Conservation (phyloP, 2,329 filamentous ascomycete genomes). For the Cladosporium sp. region DNA sequence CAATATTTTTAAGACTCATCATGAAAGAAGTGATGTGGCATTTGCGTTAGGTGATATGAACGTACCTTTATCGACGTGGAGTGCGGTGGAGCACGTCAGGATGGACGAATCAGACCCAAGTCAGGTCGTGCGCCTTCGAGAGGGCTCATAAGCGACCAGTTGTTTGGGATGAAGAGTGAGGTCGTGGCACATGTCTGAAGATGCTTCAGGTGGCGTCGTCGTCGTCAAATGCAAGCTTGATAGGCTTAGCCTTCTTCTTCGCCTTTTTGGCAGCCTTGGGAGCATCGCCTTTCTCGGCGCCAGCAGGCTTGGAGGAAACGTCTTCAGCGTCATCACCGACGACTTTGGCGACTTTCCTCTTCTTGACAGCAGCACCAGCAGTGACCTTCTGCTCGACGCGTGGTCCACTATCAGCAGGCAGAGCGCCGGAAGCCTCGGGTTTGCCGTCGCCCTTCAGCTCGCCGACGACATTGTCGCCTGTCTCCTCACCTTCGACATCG, state of each 20-base stretch:
- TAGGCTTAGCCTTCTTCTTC: constrained; percentile 32
- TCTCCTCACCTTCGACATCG: constrained; percentile 9
- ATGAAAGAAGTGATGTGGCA: background rate
- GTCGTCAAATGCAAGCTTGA: constrained; percentile 34
- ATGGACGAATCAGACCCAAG: background rate
- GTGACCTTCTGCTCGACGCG: constrained; percentile 18
- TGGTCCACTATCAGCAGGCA: constrained; percentile 16
- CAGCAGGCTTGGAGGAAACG: constrained; percentile 11
- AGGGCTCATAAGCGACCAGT: background rate
- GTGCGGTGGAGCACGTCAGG: background rate
- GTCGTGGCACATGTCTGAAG: background rate
- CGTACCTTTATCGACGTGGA: constrained; percentile 2
- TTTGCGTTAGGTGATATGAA: background rate
- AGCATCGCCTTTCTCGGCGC: background rate
- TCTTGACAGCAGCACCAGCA: constrained; percentile 28
- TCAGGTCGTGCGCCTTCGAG: background rate
- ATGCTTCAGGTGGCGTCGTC: constrained; percentile 20
- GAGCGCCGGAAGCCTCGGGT: constrained; percentile 22
- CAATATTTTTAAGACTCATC: constrained; percentile 16
- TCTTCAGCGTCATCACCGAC: constrained; percentile 28
- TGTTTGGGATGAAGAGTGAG: background rate
- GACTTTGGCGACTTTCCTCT: constrained; percentile 34
- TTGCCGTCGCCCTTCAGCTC: constrained; percentile 18
- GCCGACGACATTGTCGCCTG: constrained; percentile 19
- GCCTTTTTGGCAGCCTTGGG: constrained; percentile 26